Base-by-base conservation (phyloP, 2,329 filamentous ascomycete species). In the Teratosphaeria gauchensis region DNA sequence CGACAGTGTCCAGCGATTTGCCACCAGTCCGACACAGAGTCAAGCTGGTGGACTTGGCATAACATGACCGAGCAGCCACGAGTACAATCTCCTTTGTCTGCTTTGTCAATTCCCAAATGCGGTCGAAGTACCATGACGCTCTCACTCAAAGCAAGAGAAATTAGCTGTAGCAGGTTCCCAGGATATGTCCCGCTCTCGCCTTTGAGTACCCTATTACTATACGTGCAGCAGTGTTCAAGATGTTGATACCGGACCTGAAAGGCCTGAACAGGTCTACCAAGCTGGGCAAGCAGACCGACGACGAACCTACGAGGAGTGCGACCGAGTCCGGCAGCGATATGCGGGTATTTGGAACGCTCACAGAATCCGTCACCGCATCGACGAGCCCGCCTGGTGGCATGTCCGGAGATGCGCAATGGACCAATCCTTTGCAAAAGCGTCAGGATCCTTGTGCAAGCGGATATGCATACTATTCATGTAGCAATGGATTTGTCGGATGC, bases 401-500 rank as follows among this genome's bases (percentile, higher is more conserved):
- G n/a, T 16, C 35, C 14, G 11, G n/a, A 12, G 35, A 42, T 14
- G n/a, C 35, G 35, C 8, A 5, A 42, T 42, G 1, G 35, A 42
- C 9, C 35, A 6, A 42, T 42, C 6, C 35, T 16, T 16, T 42
- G 35, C 35, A 42, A 11, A 16, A 42, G 35, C 35, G 35, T 16
- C 24, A 28, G 24, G 35, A 42, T 16, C 14, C 46, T n/a, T 67
- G 64, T 58, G 46, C 62, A 5, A 61, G 55, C 35, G 62, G 65
- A 8, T 53, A 58, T 14, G 59, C 59, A 2, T 68, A 62, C 57
- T 66, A 66, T 54, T 53, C 54, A 30, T 68, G 65, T 56, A 61
- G 59, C 8, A 66, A 64, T 53, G 65, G 66, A n/a, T 69, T 66
- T 54, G 11, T 42, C n/a, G 67, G 66, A 19, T 69, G 67, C 54